A percentile compares a stretch with the other conserved stretches of the same genome.
phyloP scores from a whole-genome alignment of 2,329 filamentous ascomycete genomes.

The Botrytis sinoallii region DNA sequence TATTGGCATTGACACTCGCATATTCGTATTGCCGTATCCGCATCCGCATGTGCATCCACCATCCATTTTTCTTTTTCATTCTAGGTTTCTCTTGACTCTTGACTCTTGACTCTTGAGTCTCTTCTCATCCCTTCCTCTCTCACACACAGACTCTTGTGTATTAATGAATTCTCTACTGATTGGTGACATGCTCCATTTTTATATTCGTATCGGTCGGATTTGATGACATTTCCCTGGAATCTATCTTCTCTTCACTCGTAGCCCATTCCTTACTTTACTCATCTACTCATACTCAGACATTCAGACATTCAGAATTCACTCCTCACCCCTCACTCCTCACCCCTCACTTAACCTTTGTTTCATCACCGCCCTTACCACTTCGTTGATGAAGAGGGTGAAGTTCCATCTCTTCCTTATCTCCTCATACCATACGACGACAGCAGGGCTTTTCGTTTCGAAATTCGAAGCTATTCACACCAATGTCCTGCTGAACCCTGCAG shows the following conservation, averaged over 20 bases:
- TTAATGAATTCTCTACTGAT: neutral
- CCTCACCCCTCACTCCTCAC: neutral
- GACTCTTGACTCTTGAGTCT: neutral
- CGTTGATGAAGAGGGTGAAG: neutral
- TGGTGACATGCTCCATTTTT: neutral
- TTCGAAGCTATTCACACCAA: constrained; percentile 1
- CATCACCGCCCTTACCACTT: neutral
- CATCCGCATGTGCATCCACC: neutral
- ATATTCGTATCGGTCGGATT: neutral
- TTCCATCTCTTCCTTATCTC: neutral
- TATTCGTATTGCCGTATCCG: neutral
- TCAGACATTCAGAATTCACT: neutral
- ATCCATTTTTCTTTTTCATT: neutral
- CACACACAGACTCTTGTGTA: neutral
- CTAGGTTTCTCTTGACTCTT: neutral
- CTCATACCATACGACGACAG: neutral
- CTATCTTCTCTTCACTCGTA: neutral
- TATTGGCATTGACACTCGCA: neutral
- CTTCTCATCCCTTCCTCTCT: neutral
- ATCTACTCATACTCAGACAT: neutral
- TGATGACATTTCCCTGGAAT: neutral
- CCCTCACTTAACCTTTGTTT: neutral
- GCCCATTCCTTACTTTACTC: neutral
- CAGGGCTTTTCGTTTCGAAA: neutral
- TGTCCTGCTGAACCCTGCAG: neutral